Evolutionary conservation across 768 basidiomycete species (phyloP).

Genomic region (Boletellus ananas): DNA sequence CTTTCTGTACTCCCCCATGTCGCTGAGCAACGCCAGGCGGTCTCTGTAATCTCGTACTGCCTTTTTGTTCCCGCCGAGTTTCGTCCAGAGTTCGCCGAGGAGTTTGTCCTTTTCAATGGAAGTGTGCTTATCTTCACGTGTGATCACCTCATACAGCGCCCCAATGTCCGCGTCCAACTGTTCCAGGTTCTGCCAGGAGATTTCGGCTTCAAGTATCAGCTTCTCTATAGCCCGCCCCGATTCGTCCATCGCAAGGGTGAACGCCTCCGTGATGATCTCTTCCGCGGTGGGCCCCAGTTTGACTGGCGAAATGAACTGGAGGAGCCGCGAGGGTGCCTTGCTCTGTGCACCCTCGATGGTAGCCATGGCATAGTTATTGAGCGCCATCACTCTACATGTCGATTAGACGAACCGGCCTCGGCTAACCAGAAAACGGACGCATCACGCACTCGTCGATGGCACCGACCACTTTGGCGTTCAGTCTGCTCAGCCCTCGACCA

Average conservation of each 20-base stretch:
- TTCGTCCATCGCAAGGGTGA: slow-evolving; percentile 59
- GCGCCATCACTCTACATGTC: slow-evolving; percentile 56
- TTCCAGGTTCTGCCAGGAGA: slow-evolving; percentile 52
- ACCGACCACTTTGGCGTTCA: slow-evolving; percentile 66
- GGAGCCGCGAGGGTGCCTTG: slow-evolving; percentile 25
- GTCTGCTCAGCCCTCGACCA: slow-evolving; percentile 54
- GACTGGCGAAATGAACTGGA: slow-evolving; percentile 42
- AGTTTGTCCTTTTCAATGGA: slow-evolving; percentile 47
- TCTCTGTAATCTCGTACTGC: slow-evolving; percentile 47
- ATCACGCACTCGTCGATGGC: slow-evolving; percentile 65
- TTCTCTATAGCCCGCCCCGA: slow-evolving; percentile 50
- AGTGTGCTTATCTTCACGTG: slow-evolving; percentile 52
- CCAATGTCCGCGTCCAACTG: slow-evolving; percentile 58
- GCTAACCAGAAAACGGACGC: background rate
- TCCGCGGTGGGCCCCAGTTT: slow-evolving; percentile 31
- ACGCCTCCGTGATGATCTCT: slow-evolving; percentile 50
- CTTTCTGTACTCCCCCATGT: slow-evolving; percentile 54
- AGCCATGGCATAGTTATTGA: slow-evolving; percentile 67
- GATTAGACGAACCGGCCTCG: background rate
- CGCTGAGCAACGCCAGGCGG: slow-evolving; percentile 51
- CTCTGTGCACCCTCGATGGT: slow-evolving; percentile 43
- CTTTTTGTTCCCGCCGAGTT: slow-evolving; percentile 56
- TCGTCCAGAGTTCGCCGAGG: slow-evolving; percentile 67
- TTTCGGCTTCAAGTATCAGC: slow-evolving; percentile 66
- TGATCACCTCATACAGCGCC: slow-evolving; percentile 54